A percentile compares a stretch with the other conserved stretches of the same genome.
Evolutionary conservation across 2,329 filamentous ascomycete species (phyloP).

Genomic region (Hymenoscyphus albidus): DNA sequence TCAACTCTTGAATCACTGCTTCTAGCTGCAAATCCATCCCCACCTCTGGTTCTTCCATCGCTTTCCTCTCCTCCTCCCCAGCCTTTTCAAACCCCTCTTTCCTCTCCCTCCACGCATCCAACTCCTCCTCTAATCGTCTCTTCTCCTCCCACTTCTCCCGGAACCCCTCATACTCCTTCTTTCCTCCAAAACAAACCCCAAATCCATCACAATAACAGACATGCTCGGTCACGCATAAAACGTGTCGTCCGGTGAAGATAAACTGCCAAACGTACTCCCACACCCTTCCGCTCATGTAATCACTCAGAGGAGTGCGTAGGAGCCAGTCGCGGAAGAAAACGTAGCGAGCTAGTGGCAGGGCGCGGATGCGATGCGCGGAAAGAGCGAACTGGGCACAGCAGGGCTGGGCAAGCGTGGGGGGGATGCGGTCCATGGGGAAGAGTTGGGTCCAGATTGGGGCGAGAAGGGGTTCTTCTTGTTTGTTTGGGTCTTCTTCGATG

Average conservation of each 20-base stretch:
- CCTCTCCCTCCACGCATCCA: slow-evolving; percentile 8
- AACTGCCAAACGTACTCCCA: slow-evolving; percentile 66
- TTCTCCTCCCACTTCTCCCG: slow-evolving; percentile 10
- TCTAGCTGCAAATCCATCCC: slow-evolving; percentile 17
- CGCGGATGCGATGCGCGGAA: slow-evolving; percentile 42
- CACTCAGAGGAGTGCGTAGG: slow-evolving; percentile 49
- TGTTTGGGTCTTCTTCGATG: slow-evolving; percentile 36
- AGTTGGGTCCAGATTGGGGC: slow-evolving; percentile 38
- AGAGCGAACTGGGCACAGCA: slow-evolving; percentile 66
- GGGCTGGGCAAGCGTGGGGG: slow-evolving; percentile 47
- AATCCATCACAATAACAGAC: slow-evolving; percentile 35
- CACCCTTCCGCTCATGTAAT: slow-evolving; percentile 54
- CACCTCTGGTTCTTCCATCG: slow-evolving; percentile 15
- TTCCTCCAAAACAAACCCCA: slow-evolving; percentile 33
- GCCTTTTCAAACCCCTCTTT: slow-evolving; percentile 5
- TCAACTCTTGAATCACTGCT: slow-evolving; percentile 16
- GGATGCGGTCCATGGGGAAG: slow-evolving; percentile 36
- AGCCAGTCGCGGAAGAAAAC: slow-evolving; percentile 56
- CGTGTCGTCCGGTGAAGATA: slow-evolving; percentile 52
- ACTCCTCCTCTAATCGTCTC: slow-evolving; percentile 14
- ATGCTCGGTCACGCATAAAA: slow-evolving; percentile 28
- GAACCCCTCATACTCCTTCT: slow-evolving; percentile 24
- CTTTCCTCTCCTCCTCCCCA: slow-evolving; percentile 6
- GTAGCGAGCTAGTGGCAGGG: slow-evolving; percentile 50
- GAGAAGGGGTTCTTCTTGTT: slow-evolving; percentile 43